Evolutionary conservation across 306 rosid species (phyloP).

Genomic region (Corylus avellana): DNA sequence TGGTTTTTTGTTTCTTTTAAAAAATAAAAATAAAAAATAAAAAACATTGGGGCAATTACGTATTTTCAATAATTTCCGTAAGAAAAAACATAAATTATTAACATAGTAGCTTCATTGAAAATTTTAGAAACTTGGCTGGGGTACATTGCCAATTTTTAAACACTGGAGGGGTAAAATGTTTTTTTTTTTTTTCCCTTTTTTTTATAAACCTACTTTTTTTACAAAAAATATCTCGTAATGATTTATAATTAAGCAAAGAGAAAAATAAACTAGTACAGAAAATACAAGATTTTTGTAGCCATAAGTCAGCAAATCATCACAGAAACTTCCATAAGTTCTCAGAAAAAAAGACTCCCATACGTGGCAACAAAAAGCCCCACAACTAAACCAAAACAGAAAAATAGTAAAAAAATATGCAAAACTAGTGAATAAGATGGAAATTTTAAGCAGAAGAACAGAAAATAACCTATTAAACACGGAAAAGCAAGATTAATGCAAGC

Average conservation of each 20-base stretch:
- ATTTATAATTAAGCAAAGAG: background rate
- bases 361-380: background rate
- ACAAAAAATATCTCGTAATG: background rate
- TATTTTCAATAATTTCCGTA: too few species aligned
- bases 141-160: too few species aligned
- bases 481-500: slow-evolving; percentile 8
- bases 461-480: background rate
- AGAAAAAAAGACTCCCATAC: background rate
- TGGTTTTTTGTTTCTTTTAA: too few species aligned
- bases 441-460: background rate
- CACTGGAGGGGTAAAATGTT: too few species aligned
- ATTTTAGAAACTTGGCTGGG: too few species aligned
- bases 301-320: background rate
- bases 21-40: too few species aligned
- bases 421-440: background rate
- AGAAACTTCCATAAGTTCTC: too few species aligned
- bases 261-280: background rate
- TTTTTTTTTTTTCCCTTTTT: background rate
- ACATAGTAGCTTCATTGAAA: too few species aligned
- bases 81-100: too few species aligned
- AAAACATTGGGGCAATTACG: too few species aligned
- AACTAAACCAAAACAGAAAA: background rate
- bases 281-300: background rate
- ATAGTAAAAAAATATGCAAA: background rate
- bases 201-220: background rate